phyloP scores from a whole-genome alignment of 495 filamentous ascomycete species.

The Letharia columbiana region DNA sequence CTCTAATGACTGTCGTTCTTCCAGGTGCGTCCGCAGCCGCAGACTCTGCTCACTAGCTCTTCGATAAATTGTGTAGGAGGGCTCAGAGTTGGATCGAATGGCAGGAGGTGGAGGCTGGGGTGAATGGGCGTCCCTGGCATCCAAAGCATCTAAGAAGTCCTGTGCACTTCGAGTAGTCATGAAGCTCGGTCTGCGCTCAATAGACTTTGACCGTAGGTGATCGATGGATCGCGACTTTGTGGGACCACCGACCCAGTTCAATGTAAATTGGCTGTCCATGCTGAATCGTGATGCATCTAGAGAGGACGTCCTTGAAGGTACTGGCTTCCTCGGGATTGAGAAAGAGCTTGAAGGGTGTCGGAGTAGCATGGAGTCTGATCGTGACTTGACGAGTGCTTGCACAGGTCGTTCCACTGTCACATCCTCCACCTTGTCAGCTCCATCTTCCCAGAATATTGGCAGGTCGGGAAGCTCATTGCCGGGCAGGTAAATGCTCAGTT shows the following conservation, averaged over 20 bases:
- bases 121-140: slow-evolving; percentile 13
- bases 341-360: slow-evolving; percentile 17
- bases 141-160: slow-evolving; percentile 24
- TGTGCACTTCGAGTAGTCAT: slow-evolving; percentile 21
- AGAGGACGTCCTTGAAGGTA: slow-evolving; percentile 19
- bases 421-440: slow-evolving; percentile 1
- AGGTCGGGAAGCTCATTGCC: slow-evolving; percentile 56
- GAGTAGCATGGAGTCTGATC: slow-evolving; percentile 24
- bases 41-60: slow-evolving; percentile 26
- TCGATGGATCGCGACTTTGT: slow-evolving; percentile 16
- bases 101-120: slow-evolving; percentile 14
- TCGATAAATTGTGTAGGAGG: slow-evolving; percentile 21
- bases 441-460: slow-evolving; percentile 35
- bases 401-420: slow-evolving; percentile 18
- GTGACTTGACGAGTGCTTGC: slow-evolving; percentile 23
- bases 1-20: slow-evolving; percentile 23
- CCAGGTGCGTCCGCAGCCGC: slow-evolving; percentile 24
- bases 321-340: slow-evolving; percentile 24
- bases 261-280: slow-evolving; percentile 18
- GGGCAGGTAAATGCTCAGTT: slow-evolving; percentile 65
- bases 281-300: slow-evolving; percentile 22
- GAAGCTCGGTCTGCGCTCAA: slow-evolving; percentile 17
- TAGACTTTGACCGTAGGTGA: slow-evolving; percentile 11
- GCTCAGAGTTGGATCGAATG: slow-evolving; percentile 16
- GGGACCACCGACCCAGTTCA: slow-evolving; percentile 9